These are phyloP conservation scores for Emmonsiellopsis sp. DNA, from an alignment of 2,329 filamentous ascomycete genomes.

Conservation along the genomic window DNA sequence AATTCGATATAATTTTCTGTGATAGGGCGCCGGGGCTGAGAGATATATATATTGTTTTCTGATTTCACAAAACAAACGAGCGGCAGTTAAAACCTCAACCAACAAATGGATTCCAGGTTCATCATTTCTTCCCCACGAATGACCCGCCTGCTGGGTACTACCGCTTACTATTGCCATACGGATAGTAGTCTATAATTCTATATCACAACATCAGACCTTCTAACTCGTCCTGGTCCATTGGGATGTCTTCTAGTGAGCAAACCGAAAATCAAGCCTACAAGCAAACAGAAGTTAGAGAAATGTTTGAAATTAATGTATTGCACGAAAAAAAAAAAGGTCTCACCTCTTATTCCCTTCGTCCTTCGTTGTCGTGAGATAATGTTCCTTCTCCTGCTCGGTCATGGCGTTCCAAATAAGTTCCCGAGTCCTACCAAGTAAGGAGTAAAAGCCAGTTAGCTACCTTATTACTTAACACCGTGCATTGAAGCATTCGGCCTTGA, in stretches of 20 bases:
- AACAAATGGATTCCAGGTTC: too few relatives aligned
- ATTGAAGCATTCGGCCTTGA: too few relatives aligned
- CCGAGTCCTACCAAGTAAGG: slow-evolving; percentile 19
- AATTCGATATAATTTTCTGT: too few relatives aligned
- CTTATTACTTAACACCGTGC: neutral
- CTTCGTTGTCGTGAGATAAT: slow-evolving; percentile 28
- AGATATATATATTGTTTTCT: too few relatives aligned
- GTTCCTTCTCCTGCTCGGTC: slow-evolving; percentile 26
- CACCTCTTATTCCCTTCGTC: slow-evolving; percentile 36
- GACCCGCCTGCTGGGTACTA: too few relatives aligned
- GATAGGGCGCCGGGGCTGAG: too few relatives aligned
- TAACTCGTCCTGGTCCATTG: neutral
- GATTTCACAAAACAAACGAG: too few relatives aligned
- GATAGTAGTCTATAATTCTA: too few relatives aligned
- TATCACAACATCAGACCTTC: neutral
- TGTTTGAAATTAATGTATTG: neutral
- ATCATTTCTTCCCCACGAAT: too few relatives aligned
- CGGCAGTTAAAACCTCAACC: too few relatives aligned
- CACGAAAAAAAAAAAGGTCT: neutral
- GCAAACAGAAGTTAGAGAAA: neutral
- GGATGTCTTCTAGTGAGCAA: slow-evolving; percentile 18
- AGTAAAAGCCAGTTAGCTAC: slow-evolving; percentile 2
- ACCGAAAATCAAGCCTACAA: slow-evolving; percentile 28
- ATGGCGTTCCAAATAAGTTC: slow-evolving; percentile 26
- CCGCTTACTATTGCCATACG: too few relatives aligned